Conservation (phyloP, 1,284 basidiomycete genomes). For the Meira miltonrushii region DNA sequence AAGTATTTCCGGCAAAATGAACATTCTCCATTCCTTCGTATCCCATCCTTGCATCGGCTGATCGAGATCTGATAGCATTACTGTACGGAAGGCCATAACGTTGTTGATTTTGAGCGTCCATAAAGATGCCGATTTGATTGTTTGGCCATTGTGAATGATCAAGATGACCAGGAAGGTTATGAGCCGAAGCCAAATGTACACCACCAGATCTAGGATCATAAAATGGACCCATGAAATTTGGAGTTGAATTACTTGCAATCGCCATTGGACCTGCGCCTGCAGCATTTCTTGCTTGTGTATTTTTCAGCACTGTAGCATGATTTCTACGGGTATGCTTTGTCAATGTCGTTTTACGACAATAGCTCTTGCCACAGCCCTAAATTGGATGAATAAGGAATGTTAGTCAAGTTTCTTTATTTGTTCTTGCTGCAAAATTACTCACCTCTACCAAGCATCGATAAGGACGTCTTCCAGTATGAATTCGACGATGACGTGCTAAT, state of each 20-base stretch:
- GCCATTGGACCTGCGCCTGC: slow-evolving; percentile 1
- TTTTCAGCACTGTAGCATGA: slow-evolving; percentile 24
- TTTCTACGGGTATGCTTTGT: slow-evolving; percentile 54
- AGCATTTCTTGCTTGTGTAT: slow-evolving; percentile 2
- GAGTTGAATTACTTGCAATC: slow-evolving; percentile 8
- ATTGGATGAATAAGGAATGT: neutral
- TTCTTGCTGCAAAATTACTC: slow-evolving; percentile 2
- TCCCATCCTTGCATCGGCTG: no score
- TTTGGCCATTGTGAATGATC: no score
- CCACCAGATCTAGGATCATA: neutral
- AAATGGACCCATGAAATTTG: neutral
- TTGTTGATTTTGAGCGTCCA: no score
- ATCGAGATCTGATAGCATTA: no score
- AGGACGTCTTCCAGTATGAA: slow-evolving; percentile 59
- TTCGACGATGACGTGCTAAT: slow-evolving; percentile 65
- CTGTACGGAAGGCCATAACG: no score
- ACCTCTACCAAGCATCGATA: slow-evolving; percentile 49
- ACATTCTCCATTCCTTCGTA: no score
- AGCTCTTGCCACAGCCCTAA: slow-evolving; percentile 39
- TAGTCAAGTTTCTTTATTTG: neutral
- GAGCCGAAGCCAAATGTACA: neutral
- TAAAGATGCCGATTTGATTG: no score
- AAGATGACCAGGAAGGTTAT: no score
- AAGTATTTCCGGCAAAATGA: no score
- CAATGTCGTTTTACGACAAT: slow-evolving; percentile 55